These are phyloP conservation scores for Sugiyamaella grinbergsii DNA, from an alignment of 1,139 yeast species.

Conservation along the genomic window DNA sequence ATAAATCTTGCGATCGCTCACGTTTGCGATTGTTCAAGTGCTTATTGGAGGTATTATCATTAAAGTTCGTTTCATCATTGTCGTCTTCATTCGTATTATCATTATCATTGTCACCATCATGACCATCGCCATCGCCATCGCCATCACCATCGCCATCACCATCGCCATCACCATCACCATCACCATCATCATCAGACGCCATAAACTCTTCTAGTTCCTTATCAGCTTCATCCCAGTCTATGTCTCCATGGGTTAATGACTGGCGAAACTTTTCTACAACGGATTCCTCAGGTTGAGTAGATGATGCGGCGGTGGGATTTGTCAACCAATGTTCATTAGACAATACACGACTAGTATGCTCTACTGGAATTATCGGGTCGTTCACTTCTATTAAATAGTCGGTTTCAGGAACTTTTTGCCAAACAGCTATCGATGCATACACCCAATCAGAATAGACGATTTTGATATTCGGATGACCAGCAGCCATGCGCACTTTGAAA, in stretches of 20 bases:
- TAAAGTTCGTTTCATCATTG: background rate
- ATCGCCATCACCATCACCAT: constrained; percentile 37
- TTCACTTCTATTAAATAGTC: constrained; percentile 53
- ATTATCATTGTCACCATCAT: constrained; percentile 6
- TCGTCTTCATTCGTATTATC: background rate
- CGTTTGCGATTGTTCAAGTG: constrained; percentile 5
- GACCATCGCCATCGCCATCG: constrained; percentile 31
- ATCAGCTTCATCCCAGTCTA: constrained; percentile 45
- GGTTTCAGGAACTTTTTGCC: constrained; percentile 71
- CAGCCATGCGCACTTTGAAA: constrained; percentile 72
- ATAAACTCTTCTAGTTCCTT: constrained; percentile 45
- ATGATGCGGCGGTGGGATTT: constrained; percentile 18
- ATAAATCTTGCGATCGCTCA: constrained; percentile 3
- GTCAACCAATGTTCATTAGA: constrained; percentile 52
- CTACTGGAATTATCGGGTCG: constrained; percentile 16
- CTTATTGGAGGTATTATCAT: background rate
- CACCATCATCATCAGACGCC: constrained; percentile 40
- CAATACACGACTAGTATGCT: constrained; percentile 11
- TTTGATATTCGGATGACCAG: constrained; percentile 50
- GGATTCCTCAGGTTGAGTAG: constrained; percentile 21
- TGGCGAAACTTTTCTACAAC: constrained; percentile 40
- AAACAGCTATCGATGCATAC: constrained; percentile 76
- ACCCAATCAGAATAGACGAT: constrained; percentile 94
- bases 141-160: constrained; percentile 32
- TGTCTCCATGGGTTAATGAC: constrained; percentile 40